Conservation (phyloP, 1,284 basidiomycete genomes). For the Boletus albobrunnescens region DNA sequence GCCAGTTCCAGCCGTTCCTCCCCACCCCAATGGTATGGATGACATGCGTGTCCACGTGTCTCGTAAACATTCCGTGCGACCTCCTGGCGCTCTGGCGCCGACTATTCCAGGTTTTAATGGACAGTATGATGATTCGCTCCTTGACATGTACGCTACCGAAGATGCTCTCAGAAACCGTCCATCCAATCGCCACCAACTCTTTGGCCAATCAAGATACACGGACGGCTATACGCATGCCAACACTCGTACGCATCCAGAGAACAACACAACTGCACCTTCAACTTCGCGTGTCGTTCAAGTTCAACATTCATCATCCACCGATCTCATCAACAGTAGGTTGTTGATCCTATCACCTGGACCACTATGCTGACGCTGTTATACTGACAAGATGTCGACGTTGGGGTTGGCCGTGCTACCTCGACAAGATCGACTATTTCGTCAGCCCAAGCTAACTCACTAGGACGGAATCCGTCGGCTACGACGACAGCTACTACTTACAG, state of each 20-base stretch:
- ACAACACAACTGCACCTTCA: constrained; percentile 5
- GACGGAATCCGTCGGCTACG: constrained; percentile 26
- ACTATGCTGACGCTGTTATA: constrained; percentile 8
- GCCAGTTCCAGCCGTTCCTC: constrained; percentile 31
- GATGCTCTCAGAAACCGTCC: constrained; percentile 20
- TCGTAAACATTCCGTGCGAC: constrained; percentile 29
- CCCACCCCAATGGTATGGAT: constrained; percentile 16
- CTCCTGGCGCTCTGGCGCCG: constrained; percentile 35
- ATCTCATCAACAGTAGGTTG: constrained; percentile 25
- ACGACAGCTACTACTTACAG: constrained; percentile 27
- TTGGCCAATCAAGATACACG: constrained; percentile 20
- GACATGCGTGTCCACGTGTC: constrained; percentile 18
- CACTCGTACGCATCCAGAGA: constrained; percentile 17
- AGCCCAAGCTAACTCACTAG: constrained; percentile 23
- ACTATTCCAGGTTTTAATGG: constrained; percentile 30
- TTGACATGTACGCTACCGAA: constrained; percentile 28
- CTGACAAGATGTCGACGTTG: constrained; percentile 16
- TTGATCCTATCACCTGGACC: not conserved
- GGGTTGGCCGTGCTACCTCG: constrained; percentile 30
- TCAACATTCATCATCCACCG: constrained; percentile 21
- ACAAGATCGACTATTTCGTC: constrained; percentile 34
- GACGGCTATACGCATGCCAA: constrained; percentile 19
- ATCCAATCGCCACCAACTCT: constrained; percentile 19
- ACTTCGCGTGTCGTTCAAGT: constrained; percentile 20
- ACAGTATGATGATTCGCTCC: constrained; percentile 26